phyloP scores from a whole-genome alignment of 495 filamentous ascomycete genomes.

The Paragyromitra xinjiangensis region DNA sequence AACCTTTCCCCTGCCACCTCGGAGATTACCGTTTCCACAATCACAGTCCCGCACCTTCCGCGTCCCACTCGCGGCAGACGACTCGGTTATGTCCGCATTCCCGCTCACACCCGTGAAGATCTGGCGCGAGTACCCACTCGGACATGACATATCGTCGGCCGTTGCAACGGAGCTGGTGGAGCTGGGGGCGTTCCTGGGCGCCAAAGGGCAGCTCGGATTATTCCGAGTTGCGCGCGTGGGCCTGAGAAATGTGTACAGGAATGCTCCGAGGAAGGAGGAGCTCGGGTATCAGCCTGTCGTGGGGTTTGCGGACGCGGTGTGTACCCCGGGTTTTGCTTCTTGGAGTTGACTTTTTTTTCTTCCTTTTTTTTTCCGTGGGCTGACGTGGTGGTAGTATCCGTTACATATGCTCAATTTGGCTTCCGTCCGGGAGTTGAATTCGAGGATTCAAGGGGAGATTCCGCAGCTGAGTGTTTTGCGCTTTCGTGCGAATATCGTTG shows the following conservation, averaged over 20 bases:
- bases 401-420: conserved; percentile 80
- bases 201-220: conserved; percentile 71
- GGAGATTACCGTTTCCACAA: conserved; percentile 41
- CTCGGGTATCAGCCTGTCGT: conserved; percentile 79
- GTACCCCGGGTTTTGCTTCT: conserved; percentile 46
- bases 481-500: conserved; percentile 86
- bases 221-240: conserved; percentile 73
- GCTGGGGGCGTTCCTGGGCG: conserved; percentile 69
- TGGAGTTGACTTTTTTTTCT: neutral
- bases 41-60: conserved; percentile 61
- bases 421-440: conserved; percentile 71
- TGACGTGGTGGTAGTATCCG: conserved; percentile 68
- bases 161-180: conserved; percentile 65
- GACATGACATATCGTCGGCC: conserved; percentile 68
- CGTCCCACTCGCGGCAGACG: conserved; percentile 59
- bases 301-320: conserved; percentile 83
- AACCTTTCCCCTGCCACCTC: conserved; percentile 62
- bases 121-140: conserved; percentile 76
- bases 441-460: conserved; percentile 65
- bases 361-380: neutral
- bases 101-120: conserved; percentile 72
- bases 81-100: conserved; percentile 63
- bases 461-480: conserved; percentile 71
- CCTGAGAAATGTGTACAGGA: conserved; percentile 74
- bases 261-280: conserved; percentile 73